Evolutionary conservation across 768 basidiomycete genomes (phyloP).

Genomic region (Plicaturopsis crispa): DNA sequence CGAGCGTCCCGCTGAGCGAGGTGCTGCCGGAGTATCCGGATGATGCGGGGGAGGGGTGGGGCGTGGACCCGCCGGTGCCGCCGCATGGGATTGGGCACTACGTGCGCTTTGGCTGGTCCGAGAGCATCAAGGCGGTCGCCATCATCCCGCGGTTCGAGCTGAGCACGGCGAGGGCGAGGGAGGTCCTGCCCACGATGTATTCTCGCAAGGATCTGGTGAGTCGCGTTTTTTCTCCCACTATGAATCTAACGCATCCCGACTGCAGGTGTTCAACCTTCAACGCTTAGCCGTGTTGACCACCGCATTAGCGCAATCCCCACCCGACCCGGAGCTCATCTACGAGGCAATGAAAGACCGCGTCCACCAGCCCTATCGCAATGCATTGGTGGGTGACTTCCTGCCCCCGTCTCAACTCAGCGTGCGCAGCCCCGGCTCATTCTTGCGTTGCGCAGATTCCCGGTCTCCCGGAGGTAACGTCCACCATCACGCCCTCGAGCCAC

Average conservation of each 20-base stretch:
- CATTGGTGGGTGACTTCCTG: slow-evolving; percentile 48
- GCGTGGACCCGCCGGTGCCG: slow-evolving; percentile 77
- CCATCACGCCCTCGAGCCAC: slow-evolving; percentile 82
- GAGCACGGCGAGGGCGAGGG: slow-evolving; percentile 90
- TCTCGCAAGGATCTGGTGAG: slow-evolving; percentile 86
- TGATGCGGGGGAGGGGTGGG: slow-evolving; percentile 91
- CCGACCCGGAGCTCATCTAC: slow-evolving; percentile 94
- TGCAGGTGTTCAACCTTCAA: slow-evolving; percentile 95
- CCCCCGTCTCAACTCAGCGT: neutral
- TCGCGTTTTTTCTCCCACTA: slow-evolving; percentile 9
- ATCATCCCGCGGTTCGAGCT: slow-evolving; percentile 95
- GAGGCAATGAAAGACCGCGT: slow-evolving; percentile 99
- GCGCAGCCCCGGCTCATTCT: neutral
- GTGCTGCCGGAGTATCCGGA: slow-evolving; percentile 94
- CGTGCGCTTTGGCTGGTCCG: slow-evolving; percentile 82
- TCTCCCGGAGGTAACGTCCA: slow-evolving; percentile 83
- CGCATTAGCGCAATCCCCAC: slow-evolving; percentile 83
- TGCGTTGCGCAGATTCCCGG: slow-evolving; percentile 79
- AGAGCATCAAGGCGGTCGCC: slow-evolving; percentile 82
- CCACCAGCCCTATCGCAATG: slow-evolving; percentile 93
- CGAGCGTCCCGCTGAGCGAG: slow-evolving; percentile 89
- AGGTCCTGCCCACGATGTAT: slow-evolving; percentile 80
- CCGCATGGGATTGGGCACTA: slow-evolving; percentile 91
- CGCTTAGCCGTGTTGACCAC: slow-evolving; percentile 94
- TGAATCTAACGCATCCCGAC: slow-evolving; percentile 1